Percentiles rank a stretch among this genome's conserved stretches.
Evolutionary conservation across 2,329 filamentous ascomycete genomes (phyloP).

Genomic region (Hortaea werneckii): DNA sequence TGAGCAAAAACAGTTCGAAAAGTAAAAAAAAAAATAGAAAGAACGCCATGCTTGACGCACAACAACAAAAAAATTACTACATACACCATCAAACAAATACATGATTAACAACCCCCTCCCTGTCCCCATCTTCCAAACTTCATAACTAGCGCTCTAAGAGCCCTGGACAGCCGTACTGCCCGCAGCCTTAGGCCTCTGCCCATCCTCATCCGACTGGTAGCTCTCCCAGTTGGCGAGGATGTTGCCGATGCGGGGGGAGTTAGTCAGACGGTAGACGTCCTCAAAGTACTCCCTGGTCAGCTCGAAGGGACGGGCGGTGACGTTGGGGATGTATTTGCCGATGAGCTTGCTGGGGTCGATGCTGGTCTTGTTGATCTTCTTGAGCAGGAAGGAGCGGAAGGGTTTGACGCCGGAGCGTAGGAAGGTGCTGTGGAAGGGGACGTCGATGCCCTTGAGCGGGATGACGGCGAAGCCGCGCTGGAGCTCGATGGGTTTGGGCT

Average conservation of each 20-base stretch:
- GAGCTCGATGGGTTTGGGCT: constrained; percentile 78
- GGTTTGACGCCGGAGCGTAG: constrained; percentile 96
- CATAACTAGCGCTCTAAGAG: not conserved
- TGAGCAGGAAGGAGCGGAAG: constrained; percentile 94
- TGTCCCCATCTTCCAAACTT: too few species aligned
- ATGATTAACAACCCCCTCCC: too few species aligned
- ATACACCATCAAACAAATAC: too few species aligned
- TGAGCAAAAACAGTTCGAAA: not conserved
- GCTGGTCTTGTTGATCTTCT: constrained; percentile 99
- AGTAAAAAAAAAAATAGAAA: not conserved
- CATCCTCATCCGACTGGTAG: constrained; percentile 33
- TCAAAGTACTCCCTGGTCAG: constrained; percentile 98
- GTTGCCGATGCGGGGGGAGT: constrained; percentile 63
- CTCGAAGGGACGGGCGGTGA: constrained; percentile 90
- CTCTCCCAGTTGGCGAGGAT: constrained; percentile 67
- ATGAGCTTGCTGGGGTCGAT: constrained; percentile 95
- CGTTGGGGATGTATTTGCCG: constrained; percentile 98
- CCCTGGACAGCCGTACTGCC: constrained; percentile 18
- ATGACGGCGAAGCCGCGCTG: constrained; percentile 96
- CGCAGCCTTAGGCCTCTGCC: constrained; percentile 18
- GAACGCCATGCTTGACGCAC: not conserved
- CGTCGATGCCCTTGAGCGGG: constrained; percentile 91
- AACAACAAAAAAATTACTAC: not conserved
- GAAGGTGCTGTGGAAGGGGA: constrained; percentile 98
- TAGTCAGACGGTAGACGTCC: constrained; percentile 92